Conservation (phyloP, 306 rosid species). For the Lagenaria siceraria region DNA sequence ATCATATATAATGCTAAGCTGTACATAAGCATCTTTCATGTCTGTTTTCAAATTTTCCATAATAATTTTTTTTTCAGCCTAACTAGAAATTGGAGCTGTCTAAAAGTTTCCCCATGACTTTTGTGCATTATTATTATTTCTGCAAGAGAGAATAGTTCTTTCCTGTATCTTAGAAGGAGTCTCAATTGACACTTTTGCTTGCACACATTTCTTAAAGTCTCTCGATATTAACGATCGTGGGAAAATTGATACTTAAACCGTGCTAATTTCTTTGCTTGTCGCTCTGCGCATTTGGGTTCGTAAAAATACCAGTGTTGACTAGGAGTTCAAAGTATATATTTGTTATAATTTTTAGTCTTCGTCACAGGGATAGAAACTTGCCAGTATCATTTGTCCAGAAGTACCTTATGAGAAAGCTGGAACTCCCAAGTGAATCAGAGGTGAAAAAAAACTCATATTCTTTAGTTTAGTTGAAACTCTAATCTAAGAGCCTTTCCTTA, state of each 20-base stretch:
- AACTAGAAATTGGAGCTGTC: not conserved
- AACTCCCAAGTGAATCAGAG: slow-evolving; percentile 53
- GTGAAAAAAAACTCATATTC: slow-evolving; percentile 18
- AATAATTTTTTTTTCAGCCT: not conserved
- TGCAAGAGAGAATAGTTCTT: not conserved
- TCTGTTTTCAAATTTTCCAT: not conserved
- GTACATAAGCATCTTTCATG: not conserved
- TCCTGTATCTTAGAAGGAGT: not conserved
- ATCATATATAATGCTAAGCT: not conserved
- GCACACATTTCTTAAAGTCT: not conserved
- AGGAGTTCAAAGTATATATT: slow-evolving; percentile 5
- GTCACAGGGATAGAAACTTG: slow-evolving; percentile 50
- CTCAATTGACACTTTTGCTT: not conserved
- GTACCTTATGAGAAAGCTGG: slow-evolving; percentile 53
- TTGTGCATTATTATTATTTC: not conserved
- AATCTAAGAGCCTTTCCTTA: not conserved
- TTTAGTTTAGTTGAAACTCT: not conserved
- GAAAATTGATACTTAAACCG: not conserved
- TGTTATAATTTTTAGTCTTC: slow-evolving; percentile 8
- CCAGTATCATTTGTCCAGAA: slow-evolving; percentile 50
- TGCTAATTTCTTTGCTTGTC: not conserved
- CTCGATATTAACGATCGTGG: not conserved
- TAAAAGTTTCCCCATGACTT: not conserved
- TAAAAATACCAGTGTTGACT: not conserved
- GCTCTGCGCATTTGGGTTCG: not conserved